Conservation (phyloP, 305 asterid species). For the Solanum hybrid region DNA sequence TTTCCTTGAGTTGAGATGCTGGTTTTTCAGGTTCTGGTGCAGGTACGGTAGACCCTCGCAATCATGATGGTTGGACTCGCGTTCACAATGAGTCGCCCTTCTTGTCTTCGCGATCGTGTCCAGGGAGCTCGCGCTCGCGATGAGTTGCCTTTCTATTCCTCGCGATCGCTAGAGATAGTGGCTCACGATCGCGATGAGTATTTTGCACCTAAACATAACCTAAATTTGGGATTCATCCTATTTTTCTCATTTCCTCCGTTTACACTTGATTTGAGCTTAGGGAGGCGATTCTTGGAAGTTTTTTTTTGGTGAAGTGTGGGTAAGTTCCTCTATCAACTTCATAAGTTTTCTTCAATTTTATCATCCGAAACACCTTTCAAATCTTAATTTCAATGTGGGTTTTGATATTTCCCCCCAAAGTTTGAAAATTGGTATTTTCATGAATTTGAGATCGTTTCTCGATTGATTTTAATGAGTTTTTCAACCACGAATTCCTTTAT, state of each 20-base stretch:
- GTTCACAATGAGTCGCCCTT: background rate
- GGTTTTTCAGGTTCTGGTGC: background rate
- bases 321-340: background rate
- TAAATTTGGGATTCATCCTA: background rate
- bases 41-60: background rate
- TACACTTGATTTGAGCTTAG: background rate
- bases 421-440: background rate
- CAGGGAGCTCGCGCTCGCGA: background rate
- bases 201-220: background rate
- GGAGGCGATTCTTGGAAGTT: background rate
- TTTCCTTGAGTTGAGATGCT: background rate
- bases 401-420: background rate
- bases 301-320: background rate
- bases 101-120: background rate
- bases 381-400: background rate
- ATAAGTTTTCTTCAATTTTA: background rate
- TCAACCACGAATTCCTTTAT: background rate
- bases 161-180: background rate
- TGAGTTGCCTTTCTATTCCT: background rate
- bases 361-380: too few species aligned
- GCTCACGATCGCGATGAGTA: background rate
- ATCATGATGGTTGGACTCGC: background rate
- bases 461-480: background rate
- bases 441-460: background rate
- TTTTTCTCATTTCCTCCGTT: background rate